phyloP scores from a whole-genome alignment of 2,329 filamentous ascomycete species.

The Epicoccum sorghinum region DNA sequence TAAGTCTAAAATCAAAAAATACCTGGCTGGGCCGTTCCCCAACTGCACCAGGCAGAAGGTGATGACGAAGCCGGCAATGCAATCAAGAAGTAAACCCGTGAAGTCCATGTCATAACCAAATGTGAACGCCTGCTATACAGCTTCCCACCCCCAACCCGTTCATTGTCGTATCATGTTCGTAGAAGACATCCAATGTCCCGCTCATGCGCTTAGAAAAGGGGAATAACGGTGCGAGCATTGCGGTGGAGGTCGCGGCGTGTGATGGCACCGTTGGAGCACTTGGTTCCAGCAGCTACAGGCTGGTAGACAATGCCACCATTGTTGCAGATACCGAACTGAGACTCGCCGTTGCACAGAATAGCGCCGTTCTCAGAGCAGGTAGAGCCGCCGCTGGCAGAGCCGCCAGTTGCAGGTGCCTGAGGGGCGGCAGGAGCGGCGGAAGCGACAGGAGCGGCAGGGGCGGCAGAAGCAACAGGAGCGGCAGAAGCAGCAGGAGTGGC shows the following conservation, averaged over 20 bases:
- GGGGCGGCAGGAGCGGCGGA: constrained; percentile 5
- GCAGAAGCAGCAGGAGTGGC: constrained; percentile 5
- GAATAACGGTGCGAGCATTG: constrained; percentile 20
- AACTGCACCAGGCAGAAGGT: constrained; percentile 5
- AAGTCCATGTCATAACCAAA: background rate
- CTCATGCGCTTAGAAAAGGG: background rate
- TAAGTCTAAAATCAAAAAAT: background rate
- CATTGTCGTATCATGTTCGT: background rate
- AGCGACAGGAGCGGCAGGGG: constrained; percentile 6
- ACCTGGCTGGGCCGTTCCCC: background rate
- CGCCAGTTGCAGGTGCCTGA: constrained; percentile 2
- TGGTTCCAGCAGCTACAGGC: constrained; percentile 51
- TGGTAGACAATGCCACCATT: constrained; percentile 48
- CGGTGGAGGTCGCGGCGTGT: constrained; percentile 36
- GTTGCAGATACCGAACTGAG: constrained; percentile 50
- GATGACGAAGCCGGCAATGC: background rate
- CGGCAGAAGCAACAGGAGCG: background rate
- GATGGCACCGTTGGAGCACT: constrained; percentile 49
- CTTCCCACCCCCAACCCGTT: background rate
- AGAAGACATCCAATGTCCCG: background rate
- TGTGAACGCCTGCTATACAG: constrained; percentile 4
- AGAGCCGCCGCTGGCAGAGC: constrained; percentile 8
- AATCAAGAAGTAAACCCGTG: background rate
- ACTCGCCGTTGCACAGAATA: constrained; percentile 46
- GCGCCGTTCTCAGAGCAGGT: constrained; percentile 45